phyloP scores from a whole-genome alignment of 2,329 filamentous ascomycete genomes.

The Exserohilum rostratum region DNA sequence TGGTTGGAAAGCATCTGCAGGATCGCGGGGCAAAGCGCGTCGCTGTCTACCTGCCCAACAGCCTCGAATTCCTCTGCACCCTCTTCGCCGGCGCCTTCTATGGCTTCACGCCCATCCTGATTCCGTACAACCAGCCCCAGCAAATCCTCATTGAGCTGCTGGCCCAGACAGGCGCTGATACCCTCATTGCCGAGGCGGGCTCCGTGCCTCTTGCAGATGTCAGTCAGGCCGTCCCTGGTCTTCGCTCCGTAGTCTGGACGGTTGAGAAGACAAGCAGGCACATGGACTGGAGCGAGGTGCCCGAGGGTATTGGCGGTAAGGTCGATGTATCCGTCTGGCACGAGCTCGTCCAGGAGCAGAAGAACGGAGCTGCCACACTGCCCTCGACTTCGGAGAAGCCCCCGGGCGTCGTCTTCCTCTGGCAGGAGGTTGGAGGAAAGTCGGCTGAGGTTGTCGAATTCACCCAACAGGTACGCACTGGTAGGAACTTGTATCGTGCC shows the following conservation, averaged over 20 bases:
- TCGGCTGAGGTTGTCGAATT: constrained; percentile 76
- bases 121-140: constrained; percentile 80
- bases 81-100: constrained; percentile 91
- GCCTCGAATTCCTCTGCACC: constrained; percentile 80
- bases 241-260: constrained; percentile 86
- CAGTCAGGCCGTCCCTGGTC: constrained; percentile 68
- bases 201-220: constrained; percentile 81
- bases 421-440: constrained; percentile 60
- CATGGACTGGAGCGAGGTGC: constrained; percentile 93
- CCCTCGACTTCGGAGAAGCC: constrained; percentile 64
- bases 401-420: constrained; percentile 67
- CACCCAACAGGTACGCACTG: constrained; percentile 64
- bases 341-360: constrained; percentile 75
- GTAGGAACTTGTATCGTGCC: fast-evolving
- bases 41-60: constrained; percentile 91
- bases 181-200: constrained; percentile 82
- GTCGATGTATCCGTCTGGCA: constrained; percentile 92
- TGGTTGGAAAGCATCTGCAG: constrained; percentile 78
- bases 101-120: constrained; percentile 79
- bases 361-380: constrained; percentile 63
- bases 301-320: constrained; percentile 73
- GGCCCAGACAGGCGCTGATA: constrained; percentile 74
- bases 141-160: constrained; percentile 74
- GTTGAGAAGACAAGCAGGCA: constrained; percentile 89
- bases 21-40: constrained; percentile 73